A percentile compares a stretch with the other conserved stretches of the same genome.
phyloP scores from a whole-genome alignment of 495 filamentous ascomycete genomes.

The Aspergillus leporis region DNA sequence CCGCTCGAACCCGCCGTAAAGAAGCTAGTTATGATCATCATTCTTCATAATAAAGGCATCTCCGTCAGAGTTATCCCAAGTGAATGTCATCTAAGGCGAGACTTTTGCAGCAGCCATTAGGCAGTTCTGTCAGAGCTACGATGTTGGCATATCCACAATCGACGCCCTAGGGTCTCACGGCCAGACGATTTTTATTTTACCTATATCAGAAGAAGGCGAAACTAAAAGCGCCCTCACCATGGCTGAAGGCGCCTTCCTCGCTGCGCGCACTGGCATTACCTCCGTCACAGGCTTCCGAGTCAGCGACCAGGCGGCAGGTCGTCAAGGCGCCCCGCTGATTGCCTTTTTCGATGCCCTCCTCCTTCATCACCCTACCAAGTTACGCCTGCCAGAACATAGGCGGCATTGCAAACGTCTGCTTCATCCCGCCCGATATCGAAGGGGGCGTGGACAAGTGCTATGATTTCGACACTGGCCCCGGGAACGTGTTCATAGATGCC shows the following conservation, averaged over 20 bases:
- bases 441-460: constrained; percentile 48
- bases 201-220: constrained; percentile 51
- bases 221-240: constrained; percentile 50
- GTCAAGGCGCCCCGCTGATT: constrained; percentile 47
- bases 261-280: constrained; percentile 45
- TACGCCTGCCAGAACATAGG: constrained; percentile 61
- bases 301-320: constrained; percentile 46
- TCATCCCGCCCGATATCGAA: constrained; percentile 54
- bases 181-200: constrained; percentile 59
- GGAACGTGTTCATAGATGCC: constrained; percentile 44
- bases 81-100: constrained; percentile 54
- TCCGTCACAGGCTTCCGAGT: constrained; percentile 48
- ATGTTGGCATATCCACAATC: constrained; percentile 47
- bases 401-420: constrained; percentile 60
- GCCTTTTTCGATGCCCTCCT: constrained; percentile 52
- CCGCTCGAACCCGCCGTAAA: constrained; percentile 53
- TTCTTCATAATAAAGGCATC: constrained; percentile 51
- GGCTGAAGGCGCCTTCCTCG: constrained; percentile 46
- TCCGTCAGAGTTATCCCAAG: constrained; percentile 52
- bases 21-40: constrained; percentile 56
- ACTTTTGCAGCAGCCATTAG: constrained; percentile 51
- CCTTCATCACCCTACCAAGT: constrained; percentile 56
- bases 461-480: constrained; percentile 54
- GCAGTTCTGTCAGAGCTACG: constrained; percentile 46
- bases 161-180: constrained; percentile 59